Base-by-base conservation (phyloP, 139 green algal species). In the Haematococcus sp. region DNA sequence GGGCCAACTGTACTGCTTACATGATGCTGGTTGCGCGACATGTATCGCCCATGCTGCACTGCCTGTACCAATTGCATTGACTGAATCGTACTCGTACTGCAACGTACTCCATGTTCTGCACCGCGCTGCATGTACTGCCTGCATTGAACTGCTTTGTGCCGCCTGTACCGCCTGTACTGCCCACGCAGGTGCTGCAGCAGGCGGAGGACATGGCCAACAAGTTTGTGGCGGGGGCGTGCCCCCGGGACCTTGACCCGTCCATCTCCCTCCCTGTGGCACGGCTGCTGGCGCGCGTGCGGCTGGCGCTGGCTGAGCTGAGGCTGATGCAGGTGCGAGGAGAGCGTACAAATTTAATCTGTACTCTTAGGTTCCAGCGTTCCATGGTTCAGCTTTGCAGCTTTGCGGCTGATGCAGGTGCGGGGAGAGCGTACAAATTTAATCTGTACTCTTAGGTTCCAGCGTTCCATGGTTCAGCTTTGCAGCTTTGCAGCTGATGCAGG, bases 161-260 rank as follows among this genome's bases (percentile, higher is more conserved):
- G n/a, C n/a, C n/a, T n/a, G n/a, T n/a, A n/a, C n/a, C n/a, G n/a
- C n/a, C n/a, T n/a, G n/a, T n/a, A n/a, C n/a, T n/a, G n/a, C n/a
- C n/a, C n/a, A n/a, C n/a, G n/a, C n/a, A n/a, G n/a, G n/a, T 70
- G 27, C 46, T 73, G 27, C 32, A 58, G 46, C 16, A 65, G 19
- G 79, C 79, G 1, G 74, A 84, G 70, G 79, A 84, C 60, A 73
- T 84, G 79, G 79, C 79, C 0, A 64, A 64, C 34, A 76, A 76
- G 71, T 77, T 80, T 40, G 73, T 80, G 23, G 27, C 49, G 9
- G 68, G 64, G 23, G 22, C 43, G 60, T 64, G 33, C 4, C 79
- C 79, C 2, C 68, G 79, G 19, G 79, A 84, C 56, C 70, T 84
- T 4, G 64, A 75, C 44, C 79, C 74, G 23, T 30, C 46, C 31